Conservation (phyloP, 768 basidiomycete genomes). For the Punctularia strigosozonata region DNA sequence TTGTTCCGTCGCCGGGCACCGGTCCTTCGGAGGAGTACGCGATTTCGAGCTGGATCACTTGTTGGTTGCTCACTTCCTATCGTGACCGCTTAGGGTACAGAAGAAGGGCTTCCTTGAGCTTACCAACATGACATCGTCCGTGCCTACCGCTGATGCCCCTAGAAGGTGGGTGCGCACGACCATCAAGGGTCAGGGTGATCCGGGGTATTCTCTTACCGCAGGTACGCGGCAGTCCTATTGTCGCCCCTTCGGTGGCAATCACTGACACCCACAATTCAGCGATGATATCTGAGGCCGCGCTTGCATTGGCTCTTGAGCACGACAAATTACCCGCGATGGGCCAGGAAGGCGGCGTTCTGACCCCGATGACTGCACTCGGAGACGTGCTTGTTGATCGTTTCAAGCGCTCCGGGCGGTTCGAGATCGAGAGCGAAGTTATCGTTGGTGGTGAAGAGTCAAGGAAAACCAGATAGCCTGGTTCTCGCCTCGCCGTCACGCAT, state of each 20-base stretch:
- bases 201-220: conserved; percentile 55
- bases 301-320: conserved; percentile 51
- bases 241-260: conserved; percentile 6
- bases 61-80: neutral
- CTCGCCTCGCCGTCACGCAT: too few relatives aligned
- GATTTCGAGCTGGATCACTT: neutral
- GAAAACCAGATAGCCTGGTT: too few relatives aligned
- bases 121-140: conserved; percentile 61
- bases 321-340: conserved; percentile 44
- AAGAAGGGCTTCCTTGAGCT: conserved; percentile 48
- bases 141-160: conserved; percentile 24
- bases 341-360: conserved; percentile 66
- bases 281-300: conserved; percentile 70
- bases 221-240: conserved; percentile 22
- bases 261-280: conserved; percentile 25
- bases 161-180: conserved; percentile 44
- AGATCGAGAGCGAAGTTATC: conserved; percentile 42
- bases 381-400: conserved; percentile 62
- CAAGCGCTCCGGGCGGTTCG: conserved; percentile 40
- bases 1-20: conserved; percentile 41
- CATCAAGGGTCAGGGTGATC: conserved; percentile 62
- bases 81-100: conserved; percentile 28
- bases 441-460: neutral
- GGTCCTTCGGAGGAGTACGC: conserved; percentile 59
- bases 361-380: conserved; percentile 76